phyloP scores from a whole-genome alignment of 768 basidiomycete species.

The Multifurca ochricompacta region DNA sequence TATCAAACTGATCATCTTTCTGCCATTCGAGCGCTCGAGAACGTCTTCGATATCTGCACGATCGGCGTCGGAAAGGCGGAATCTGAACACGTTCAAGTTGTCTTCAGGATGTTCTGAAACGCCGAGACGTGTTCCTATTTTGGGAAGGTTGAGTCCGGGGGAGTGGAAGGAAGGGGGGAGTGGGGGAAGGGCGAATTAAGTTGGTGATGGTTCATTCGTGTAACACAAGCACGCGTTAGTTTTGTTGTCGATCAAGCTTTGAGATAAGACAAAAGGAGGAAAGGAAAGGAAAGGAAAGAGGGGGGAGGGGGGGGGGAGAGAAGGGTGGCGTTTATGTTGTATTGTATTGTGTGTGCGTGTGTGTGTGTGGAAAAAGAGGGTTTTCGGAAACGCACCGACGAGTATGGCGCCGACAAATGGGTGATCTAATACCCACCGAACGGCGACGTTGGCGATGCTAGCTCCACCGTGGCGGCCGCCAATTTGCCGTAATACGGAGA shows the following conservation, averaged over 20 bases:
- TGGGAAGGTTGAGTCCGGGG: no score
- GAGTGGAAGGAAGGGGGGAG: constrained; percentile 2
- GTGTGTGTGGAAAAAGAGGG: not conserved
- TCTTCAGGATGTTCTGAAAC: constrained; percentile 67
- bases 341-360: no score
- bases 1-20: constrained; percentile 54
- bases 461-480: constrained; percentile 57
- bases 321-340: not conserved
- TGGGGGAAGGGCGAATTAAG: not conserved
- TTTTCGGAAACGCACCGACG: constrained; percentile 46
- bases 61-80: constrained; percentile 50
- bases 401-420: constrained; percentile 70
- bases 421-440: constrained; percentile 79
- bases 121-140: constrained; percentile 63
- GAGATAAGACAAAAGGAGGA: not conserved
- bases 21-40: constrained; percentile 51
- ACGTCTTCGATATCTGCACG: constrained; percentile 55
- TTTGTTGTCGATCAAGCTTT: no score
- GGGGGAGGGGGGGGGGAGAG: not conserved
- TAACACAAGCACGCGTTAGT: no score
- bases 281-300: not conserved
- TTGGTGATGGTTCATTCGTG: no score
- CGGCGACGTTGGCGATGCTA: constrained; percentile 73
- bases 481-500: constrained; percentile 50
- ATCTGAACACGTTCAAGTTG: constrained; percentile 54